phyloP scores from a whole-genome alignment of 225 moss, liverwort and hornwort species.

The Ulota crispa region DNA sequence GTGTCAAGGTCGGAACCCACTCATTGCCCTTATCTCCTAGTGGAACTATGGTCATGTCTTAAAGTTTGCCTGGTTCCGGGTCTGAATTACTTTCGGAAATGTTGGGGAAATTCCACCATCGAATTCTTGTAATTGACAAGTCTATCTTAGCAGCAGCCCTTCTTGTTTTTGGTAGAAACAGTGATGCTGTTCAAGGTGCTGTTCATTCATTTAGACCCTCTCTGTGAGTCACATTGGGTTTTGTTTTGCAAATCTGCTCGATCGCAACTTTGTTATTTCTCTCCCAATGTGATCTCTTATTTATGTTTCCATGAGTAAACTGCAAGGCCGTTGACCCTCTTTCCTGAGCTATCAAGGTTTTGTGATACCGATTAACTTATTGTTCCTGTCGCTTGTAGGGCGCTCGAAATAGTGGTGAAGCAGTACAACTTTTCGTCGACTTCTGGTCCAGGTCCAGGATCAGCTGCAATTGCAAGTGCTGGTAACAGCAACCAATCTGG shows the following conservation, averaged over 20 bases:
- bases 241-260: background rate
- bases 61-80: background rate
- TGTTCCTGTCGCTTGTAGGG: slow-evolving; percentile 55
- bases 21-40: background rate
- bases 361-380: slow-evolving; percentile 9
- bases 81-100: background rate
- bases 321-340: slow-evolving; percentile 4
- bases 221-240: background rate
- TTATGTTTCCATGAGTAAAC: background rate
- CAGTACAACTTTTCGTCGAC: slow-evolving; percentile 61
- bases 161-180: background rate
- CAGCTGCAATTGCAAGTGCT: slow-evolving; percentile 23
- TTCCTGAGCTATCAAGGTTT: background rate
- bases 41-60: background rate
- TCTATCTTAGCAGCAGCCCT: background rate
- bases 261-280: background rate
- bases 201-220: background rate
- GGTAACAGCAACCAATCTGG: slow-evolving; percentile 32
- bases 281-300: background rate
- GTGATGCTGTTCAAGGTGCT: slow-evolving; percentile 11
- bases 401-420: slow-evolving; percentile 73
- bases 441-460: slow-evolving; percentile 38
- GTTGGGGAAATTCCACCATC: background rate
- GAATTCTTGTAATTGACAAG: background rate
- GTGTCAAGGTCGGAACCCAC: slow-evolving; percentile 69